Conservation (phyloP, 2,329 filamentous ascomycete species). For the Fusarium sublunatum region DNA sequence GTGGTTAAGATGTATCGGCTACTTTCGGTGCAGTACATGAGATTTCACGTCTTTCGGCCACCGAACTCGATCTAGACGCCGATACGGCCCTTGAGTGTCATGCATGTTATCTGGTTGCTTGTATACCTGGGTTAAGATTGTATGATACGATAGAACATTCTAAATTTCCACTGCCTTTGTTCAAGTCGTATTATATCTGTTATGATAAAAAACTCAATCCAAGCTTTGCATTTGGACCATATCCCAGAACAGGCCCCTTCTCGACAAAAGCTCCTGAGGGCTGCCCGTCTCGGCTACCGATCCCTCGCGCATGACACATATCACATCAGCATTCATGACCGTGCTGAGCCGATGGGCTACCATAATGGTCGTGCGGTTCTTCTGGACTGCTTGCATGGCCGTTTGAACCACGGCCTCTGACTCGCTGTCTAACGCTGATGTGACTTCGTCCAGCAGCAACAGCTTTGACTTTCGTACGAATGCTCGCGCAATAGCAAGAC, state of each 20-base stretch:
- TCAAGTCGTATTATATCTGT: too few species aligned
- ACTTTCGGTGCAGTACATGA: too few species aligned
- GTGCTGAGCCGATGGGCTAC: conserved; percentile 67
- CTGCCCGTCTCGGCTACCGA: conserved; percentile 54
- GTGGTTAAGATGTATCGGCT: too few species aligned
- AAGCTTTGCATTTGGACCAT: conserved; percentile 25
- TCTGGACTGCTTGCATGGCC: conserved; percentile 72
- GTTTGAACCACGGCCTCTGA: conserved; percentile 69
- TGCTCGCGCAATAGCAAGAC: conserved; percentile 75
- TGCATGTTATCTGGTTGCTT: neutral
- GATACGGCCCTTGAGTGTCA: neutral
- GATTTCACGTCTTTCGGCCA: neutral
- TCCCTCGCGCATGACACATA: conserved; percentile 57
- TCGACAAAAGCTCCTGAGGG: conserved; percentile 43
- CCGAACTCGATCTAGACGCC: neutral
- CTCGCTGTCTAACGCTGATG: conserved; percentile 70
- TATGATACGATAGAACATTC: too few species aligned
- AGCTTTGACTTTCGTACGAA: conserved; percentile 71
- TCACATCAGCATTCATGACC: conserved; percentile 55
- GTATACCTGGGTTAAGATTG: too few species aligned
- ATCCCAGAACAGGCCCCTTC: conserved; percentile 27
- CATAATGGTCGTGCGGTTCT: conserved; percentile 73
- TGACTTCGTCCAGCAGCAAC: conserved; percentile 78
- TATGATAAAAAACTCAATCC: neutral
- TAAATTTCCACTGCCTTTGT: too few species aligned